These are phyloP conservation scores for Aspergillus sp. DNA, from an alignment of 2,329 filamentous ascomycete species.

Conservation along the genomic window DNA sequence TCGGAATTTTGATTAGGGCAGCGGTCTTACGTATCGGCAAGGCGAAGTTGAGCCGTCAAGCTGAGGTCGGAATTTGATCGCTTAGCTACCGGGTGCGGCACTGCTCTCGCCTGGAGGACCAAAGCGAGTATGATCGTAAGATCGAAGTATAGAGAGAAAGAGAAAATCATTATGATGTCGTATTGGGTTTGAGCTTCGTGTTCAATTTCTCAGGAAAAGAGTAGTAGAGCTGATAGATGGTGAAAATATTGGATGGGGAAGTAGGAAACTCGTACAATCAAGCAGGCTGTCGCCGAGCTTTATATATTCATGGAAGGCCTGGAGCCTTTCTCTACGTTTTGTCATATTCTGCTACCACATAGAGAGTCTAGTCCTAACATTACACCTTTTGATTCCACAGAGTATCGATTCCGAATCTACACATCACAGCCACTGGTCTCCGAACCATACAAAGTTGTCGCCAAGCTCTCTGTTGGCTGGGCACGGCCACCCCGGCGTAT, in stretches of 20 bases:
- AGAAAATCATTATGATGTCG: slow-evolving; percentile 11
- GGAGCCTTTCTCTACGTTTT: not conserved
- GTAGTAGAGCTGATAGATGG: not conserved
- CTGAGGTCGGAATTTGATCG: slow-evolving; percentile 22
- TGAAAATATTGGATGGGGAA: slow-evolving; percentile 6
- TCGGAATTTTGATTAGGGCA: not conserved
- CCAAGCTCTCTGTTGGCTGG: not conserved
- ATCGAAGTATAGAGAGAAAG: slow-evolving; percentile 7
- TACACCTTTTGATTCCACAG: not conserved
- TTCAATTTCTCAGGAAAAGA: not conserved
- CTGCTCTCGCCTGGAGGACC: slow-evolving; percentile 16
- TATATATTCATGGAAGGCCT: slow-evolving; percentile 7
- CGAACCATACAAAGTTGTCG: not conserved
- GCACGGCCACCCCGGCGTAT: slow-evolving; percentile 15
- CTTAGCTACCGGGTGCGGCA: slow-evolving; percentile 15
- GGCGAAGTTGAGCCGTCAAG: slow-evolving; percentile 22
- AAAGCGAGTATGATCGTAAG: slow-evolving; percentile 10
- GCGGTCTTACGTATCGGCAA: slow-evolving; percentile 24
- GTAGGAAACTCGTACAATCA: not conserved
- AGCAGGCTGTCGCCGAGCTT: not conserved
- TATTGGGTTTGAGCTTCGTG: too few species aligned
- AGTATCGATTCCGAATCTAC: slow-evolving; percentile 14
- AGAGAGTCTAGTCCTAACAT: not conserved
- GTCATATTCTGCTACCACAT: not conserved
- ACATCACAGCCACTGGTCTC: slow-evolving; percentile 13